Evolutionary conservation across 257 asterid species (phyloP).

Genomic region (Mentha longifolia): DNA sequence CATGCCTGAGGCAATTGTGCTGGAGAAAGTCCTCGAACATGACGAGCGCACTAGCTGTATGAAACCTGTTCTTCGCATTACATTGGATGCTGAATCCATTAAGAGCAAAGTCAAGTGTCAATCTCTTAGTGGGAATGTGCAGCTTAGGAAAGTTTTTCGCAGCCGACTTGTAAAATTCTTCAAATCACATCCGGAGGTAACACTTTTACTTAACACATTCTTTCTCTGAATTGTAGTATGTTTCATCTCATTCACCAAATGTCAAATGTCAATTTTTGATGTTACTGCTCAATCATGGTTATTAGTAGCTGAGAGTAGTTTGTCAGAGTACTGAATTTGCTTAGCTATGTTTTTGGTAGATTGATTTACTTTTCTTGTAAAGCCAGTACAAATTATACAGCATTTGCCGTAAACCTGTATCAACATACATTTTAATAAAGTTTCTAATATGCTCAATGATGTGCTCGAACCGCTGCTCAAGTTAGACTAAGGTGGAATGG

Average conservation of each 20-base stretch:
- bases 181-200: slow-evolving; percentile 81
- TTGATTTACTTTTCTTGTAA: not conserved
- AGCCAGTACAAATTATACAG: not conserved
- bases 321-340: not conserved
- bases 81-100: slow-evolving; percentile 47
- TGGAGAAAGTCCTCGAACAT: slow-evolving; percentile 57
- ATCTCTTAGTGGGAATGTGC: slow-evolving; percentile 48
- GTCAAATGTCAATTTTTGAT: not conserved
- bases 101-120: slow-evolving; percentile 40
- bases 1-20: slow-evolving; percentile 76
- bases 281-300: not conserved
- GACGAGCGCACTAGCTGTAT: slow-evolving; percentile 79
- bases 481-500: slow-evolving; percentile 4
- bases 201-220: not conserved
- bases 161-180: slow-evolving; percentile 58
- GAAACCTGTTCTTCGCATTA: slow-evolving; percentile 63
- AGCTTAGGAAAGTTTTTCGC: slow-evolving; percentile 66
- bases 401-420: not conserved
- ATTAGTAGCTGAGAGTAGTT: not conserved
- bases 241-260: not conserved
- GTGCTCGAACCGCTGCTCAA: slow-evolving; percentile 7
- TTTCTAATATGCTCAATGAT: slow-evolving; percentile 13
- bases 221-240: not conserved
- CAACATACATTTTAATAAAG: not conserved
- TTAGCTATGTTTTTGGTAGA: not conserved